Evolutionary conservation across 768 basidiomycete species (phyloP), one percentile per base, ranked within the genome.

Genomic region (Exidia glandulosa): DNA sequence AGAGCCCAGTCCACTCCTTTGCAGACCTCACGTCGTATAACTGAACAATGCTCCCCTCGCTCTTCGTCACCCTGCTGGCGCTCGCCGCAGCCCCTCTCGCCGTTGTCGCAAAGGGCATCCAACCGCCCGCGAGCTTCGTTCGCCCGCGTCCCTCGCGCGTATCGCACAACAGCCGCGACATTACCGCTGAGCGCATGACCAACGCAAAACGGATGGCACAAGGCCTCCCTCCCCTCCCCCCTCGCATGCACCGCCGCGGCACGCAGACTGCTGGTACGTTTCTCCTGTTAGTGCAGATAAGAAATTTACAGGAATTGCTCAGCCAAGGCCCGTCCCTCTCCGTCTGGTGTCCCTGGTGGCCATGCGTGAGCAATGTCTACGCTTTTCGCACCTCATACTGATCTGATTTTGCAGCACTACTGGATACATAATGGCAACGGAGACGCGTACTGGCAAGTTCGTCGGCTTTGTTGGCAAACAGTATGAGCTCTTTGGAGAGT

Each of bases 151-250:
- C 41, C 7, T 14, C 41, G 41, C 16, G 41, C 41, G 41, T 23
- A 23, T 23, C 23, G 41, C 41, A 45, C 41, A 45, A 14, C 41
- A 45, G 41, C 41, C 41, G 41, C 41, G 41, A 45, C 41, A 45
- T 45, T 19, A 71, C 73, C 14, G 61, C 68, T 27, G 62, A 66
- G 32, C 9, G 59, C n/a, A 77, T 79, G 58, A 78, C 79, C 55
- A 84, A 84, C 57, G 82, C 76, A 0, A 61, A 76, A 13, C 80
- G 83, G 36, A 61, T 85, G 48, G 78, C 80, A 59, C 80, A 79
- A 23, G 82, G 83, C 12, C 69, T 84, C 3, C 67, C 74, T 31
- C 83, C 81, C 19, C 67, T 74, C 1, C 70, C 79, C 1, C 83
- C 82, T n/a, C 41, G 56, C 47, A 32, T 23, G 19, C 19, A 19